These are phyloP conservation scores for Myrica gale DNA, from an alignment of 306 rosid genomes.

Conservation along the genomic window DNA sequence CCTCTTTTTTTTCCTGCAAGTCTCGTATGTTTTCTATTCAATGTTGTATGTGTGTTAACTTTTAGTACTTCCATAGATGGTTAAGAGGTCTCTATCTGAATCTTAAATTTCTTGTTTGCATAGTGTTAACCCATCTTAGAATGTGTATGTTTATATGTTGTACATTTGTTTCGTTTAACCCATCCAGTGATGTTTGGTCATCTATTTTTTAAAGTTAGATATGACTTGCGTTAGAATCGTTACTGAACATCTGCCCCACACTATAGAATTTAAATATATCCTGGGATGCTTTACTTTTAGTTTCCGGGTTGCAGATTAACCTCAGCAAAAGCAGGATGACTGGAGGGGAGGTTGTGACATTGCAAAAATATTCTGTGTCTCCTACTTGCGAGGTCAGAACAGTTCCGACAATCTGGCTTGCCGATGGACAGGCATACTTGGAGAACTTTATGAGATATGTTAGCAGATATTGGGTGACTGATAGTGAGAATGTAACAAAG, in stretches of 20 bases:
- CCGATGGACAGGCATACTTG: constrained; percentile 37
- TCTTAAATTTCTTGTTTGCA: neutral
- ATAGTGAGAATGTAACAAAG: constrained; percentile 25
- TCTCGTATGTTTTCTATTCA: neutral
- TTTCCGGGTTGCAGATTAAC: constrained; percentile 74
- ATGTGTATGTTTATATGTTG: neutral
- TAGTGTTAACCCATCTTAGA: neutral
- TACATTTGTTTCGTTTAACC: neutral
- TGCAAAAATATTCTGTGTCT: constrained; percentile 36
- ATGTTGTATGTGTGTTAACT: neutral
- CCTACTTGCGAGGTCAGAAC: constrained; percentile 42
- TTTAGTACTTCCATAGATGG: neutral
- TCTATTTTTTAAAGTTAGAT: constrained; percentile 2
- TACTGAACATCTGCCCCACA: constrained; percentile 34
- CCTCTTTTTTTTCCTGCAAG: neutral
- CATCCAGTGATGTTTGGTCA: constrained; percentile 12
- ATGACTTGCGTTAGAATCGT: constrained; percentile 32
- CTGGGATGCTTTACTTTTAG: constrained; percentile 57
- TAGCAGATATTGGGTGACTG: constrained; percentile 30
- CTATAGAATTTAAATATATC: constrained; percentile 50
- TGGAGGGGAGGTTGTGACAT: constrained; percentile 35
- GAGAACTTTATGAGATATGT: constrained; percentile 32
- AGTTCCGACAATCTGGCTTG: constrained; percentile 42
- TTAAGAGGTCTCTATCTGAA: neutral
- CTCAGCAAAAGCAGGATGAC: constrained; percentile 48